Conservation (phyloP, 768 basidiomycete species). For the Hericium alpestre region DNA sequence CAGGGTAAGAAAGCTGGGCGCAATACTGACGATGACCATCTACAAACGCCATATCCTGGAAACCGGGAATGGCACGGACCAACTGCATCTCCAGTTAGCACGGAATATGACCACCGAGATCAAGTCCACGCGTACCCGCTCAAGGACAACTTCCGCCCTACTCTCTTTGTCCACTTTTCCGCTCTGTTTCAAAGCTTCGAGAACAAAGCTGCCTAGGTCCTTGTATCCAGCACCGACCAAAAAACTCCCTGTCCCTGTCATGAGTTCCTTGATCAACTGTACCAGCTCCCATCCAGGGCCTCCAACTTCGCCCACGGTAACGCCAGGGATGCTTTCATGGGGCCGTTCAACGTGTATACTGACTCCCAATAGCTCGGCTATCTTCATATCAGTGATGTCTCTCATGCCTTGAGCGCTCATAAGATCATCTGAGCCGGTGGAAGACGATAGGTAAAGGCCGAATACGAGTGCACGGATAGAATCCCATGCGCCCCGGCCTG, state of each 20-base stretch:
- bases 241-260: constrained; percentile 66
- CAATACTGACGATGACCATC: constrained; percentile 46
- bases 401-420: constrained; percentile 62
- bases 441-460: constrained; percentile 59
- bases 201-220: constrained; percentile 65
- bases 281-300: constrained; percentile 69
- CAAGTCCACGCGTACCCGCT: constrained; percentile 37
- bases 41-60: constrained; percentile 66
- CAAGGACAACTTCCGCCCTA: constrained; percentile 49
- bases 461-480: constrained; percentile 67
- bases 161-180: constrained; percentile 25
- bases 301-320: constrained; percentile 65
- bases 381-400: constrained; percentile 36
- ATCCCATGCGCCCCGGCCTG: constrained; percentile 77
- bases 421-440: constrained; percentile 41
- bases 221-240: constrained; percentile 51
- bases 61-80: constrained; percentile 68
- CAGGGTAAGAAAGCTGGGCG: background rate
- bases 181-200: constrained; percentile 53
- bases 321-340: constrained; percentile 58
- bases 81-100: constrained; percentile 34
- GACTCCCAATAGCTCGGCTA: constrained; percentile 68
- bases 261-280: constrained; percentile 45
- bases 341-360: constrained; percentile 57
- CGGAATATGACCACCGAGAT: constrained; percentile 10